Conservation (phyloP, 495 filamentous ascomycete species). For the Terfezia boudieri region DNA sequence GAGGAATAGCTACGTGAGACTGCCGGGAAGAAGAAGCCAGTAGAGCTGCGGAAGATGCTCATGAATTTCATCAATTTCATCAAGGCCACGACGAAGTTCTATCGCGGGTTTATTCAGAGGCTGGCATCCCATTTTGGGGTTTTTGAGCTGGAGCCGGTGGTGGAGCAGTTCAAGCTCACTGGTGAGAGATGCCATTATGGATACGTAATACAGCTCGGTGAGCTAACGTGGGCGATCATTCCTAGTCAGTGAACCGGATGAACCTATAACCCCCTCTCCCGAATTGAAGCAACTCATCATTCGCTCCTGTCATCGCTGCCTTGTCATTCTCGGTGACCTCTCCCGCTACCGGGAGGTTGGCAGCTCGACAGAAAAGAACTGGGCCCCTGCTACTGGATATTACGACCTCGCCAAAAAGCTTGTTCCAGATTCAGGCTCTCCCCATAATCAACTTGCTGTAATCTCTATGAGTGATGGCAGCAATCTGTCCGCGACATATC, state of each 20-base stretch:
- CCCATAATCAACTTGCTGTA: conserved; percentile 76
- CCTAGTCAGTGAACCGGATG: conserved; percentile 6
- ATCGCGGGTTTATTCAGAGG: conserved; percentile 60
- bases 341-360: conserved; percentile 64
- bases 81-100: conserved; percentile 68
- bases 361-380: conserved; percentile 42
- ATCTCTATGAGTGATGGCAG: conserved; percentile 53
- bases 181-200: conserved; percentile 20
- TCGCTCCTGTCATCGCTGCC: conserved; percentile 55
- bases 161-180: conserved; percentile 41
- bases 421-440: conserved; percentile 52
- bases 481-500: conserved; percentile 64
- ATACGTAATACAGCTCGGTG: too few relatives aligned
- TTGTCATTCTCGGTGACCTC: conserved; percentile 75
- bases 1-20: conserved; percentile 29
- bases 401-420: conserved; percentile 64
- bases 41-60: conserved; percentile 56
- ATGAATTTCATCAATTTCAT: conserved; percentile 65
- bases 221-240: too few relatives aligned
- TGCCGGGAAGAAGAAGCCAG: conserved; percentile 38
- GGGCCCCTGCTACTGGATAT: conserved; percentile 60
- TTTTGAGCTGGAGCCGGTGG: conserved; percentile 46
- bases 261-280: conserved; percentile 3
- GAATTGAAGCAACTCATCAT: conserved; percentile 29
- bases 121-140: conserved; percentile 53